phyloP scores from a whole-genome alignment of 345 rosid genomes.

The Citrus mangshanensis region DNA sequence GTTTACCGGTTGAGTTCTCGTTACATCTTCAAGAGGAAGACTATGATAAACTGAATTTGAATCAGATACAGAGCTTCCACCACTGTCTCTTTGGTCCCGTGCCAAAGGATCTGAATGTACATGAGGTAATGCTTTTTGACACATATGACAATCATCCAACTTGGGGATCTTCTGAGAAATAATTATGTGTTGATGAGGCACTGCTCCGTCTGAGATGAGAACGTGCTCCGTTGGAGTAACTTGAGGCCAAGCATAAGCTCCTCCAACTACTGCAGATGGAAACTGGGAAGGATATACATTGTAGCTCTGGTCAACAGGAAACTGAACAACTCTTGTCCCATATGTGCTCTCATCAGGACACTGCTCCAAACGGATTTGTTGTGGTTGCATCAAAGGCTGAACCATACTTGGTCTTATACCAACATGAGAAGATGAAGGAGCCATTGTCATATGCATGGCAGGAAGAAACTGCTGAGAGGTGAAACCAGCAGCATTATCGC shows the following conservation, averaged over 20 bases:
- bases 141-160: constrained; percentile 55
- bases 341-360: constrained; percentile 35
- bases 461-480: constrained; percentile 44
- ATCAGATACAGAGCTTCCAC: constrained; percentile 21
- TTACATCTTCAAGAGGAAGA: constrained; percentile 36
- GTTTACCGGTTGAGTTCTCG: constrained; percentile 23
- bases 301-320: constrained; percentile 52
- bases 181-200: constrained; percentile 32
- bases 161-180: constrained; percentile 34
- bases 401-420: constrained; percentile 43
- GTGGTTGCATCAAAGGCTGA: constrained; percentile 46
- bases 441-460: constrained; percentile 43
- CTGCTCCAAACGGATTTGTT: constrained; percentile 36
- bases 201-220: constrained; percentile 42
- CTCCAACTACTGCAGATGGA: constrained; percentile 38
- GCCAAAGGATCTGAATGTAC: constrained; percentile 60
- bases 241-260: constrained; percentile 53
- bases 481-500: constrained; percentile 24
- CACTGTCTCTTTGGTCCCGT: constrained; percentile 32
- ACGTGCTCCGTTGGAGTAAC: constrained; percentile 36
- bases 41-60: constrained; percentile 42
- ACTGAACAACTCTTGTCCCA: constrained; percentile 40
- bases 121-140: constrained; percentile 69
- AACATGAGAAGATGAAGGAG: constrained; percentile 36
- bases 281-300: constrained; percentile 36